Base-by-base conservation (phyloP, 2,329 filamentous ascomycete genomes). In the Fusarium sp. region DNA sequence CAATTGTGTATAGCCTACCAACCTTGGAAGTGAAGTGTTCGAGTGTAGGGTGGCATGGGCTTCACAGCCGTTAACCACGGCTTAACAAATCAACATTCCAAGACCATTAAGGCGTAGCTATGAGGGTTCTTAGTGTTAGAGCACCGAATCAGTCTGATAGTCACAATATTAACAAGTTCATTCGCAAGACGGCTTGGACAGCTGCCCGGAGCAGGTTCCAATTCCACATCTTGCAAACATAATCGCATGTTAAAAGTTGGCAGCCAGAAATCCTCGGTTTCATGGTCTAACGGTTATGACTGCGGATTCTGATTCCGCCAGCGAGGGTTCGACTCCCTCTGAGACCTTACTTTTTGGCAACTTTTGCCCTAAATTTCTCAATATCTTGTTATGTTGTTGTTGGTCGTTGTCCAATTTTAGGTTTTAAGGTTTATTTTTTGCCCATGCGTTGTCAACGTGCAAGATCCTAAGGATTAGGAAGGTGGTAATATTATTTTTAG, bases 261-360 rank as follows among this genome's bases (percentile, higher is more conserved):
- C 40, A 42, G 40, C 40, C 54, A 23, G 16, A 13, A 33, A 31
- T 29, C 64, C 46, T 31, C 10, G 64, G 68, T 69, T 67, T 58
- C 67, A 56, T 69, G 64, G 64, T 70, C 67, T 70, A 71, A 71
- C 67, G 65, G 67, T 55, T 60, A 69, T 69, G 67, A 69, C 67
- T 69, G 67, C 67, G 67, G 67, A 69, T 69, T 69, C 67, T 69
- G 67, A 69, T 69, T 69, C 66, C 66, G 61, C 59, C 58, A 71
- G 65, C 65, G 63, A 67, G 68, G 63, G 63, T 69, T 67, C 67
- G 67, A 69, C 67, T 69, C 67, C 67, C 67, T 60, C 67, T 56
- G 64, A 54, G 56, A 69, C 67, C 67, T 69, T 40, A 58, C 13
- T 67, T 69, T 67, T 68, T 20, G 23, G 23, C 4, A 23, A 23